Base-by-base conservation (phyloP, 768 basidiomycete genomes). In the Macrolepiota albuminosa region DNA sequence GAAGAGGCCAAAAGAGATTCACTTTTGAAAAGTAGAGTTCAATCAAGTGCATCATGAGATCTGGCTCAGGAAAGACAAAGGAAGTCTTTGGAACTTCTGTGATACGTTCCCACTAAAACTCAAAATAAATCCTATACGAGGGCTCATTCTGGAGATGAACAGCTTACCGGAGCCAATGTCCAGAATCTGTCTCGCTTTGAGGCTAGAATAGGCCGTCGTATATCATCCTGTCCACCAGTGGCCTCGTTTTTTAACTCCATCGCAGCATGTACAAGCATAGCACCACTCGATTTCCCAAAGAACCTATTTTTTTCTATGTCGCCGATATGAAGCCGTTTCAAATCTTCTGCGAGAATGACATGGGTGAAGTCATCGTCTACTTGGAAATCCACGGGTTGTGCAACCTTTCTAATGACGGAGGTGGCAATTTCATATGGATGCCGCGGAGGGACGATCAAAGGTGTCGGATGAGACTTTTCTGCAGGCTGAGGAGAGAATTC, bases 1-100 rank as follows among this genome's bases (percentile, higher is more conserved):
- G 76, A 4, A 95, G 76, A 1, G 92, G 91, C 0, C 82, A 65
- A 56, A 80, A 75, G n/a, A 78, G 60, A 66, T 93, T 89, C 59
- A 79, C 57, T 37, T 80, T 62, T 1, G 61, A 60, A 68, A 95
- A 96, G 66, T 88, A 93, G 29, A 84, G 71, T 39, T 86, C 79
- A 40, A 91, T 71, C 42, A 95, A 77, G 0, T 64, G 47, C 8
- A 61, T 46, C 14, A 82, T 74, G 48, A 94, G 79, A 48, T 82
- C 83, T 0, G 70, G 58, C 4, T 80, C 75, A 0, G 86, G 86
- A 64, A 84, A 86, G 0, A 33, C 60, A 66, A 78, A 82, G 2
- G 63, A 54, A 1, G 73, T 51, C 26, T 55, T 48, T 64, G 34
- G 60, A 33, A 48, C 49, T 43, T 59, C 62, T 46, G 67, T 53